Conservation (phyloP, 805 yeast genomes). For the Nakazawaea molendinolei region DNA sequence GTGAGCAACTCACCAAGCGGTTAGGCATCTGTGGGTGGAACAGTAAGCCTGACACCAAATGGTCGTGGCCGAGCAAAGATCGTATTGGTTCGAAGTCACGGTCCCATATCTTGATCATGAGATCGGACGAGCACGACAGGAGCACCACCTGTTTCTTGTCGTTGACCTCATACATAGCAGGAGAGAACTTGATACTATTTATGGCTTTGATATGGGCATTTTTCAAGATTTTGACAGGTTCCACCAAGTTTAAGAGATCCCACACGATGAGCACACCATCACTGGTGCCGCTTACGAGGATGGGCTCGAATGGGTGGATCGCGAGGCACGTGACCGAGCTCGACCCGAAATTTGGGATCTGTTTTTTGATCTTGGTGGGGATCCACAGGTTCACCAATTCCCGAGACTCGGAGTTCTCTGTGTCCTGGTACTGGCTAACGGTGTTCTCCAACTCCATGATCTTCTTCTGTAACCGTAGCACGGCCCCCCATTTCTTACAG, state of each 20-base stretch:
- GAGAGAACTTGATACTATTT: constrained; percentile 52
- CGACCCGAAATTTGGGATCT: constrained; percentile 44
- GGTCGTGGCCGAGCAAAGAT: constrained; percentile 80
- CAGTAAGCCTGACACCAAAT: constrained; percentile 61
- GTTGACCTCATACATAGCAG: constrained; percentile 23
- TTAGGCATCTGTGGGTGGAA: constrained; percentile 42
- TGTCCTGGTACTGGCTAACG: constrained; percentile 38
- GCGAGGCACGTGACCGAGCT: constrained; percentile 55
- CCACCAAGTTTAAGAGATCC: constrained; percentile 55
- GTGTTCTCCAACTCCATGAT: constrained; percentile 66
- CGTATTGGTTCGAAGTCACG: constrained; percentile 48
- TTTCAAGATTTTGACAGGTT: constrained; percentile 53
- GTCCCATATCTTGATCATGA: constrained; percentile 68
- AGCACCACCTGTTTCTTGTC: constrained; percentile 23
- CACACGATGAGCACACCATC: constrained; percentile 72
- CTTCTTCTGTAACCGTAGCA: constrained; percentile 68
- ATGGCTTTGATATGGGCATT: constrained; percentile 72
- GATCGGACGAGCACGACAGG: constrained; percentile 47
- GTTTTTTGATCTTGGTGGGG: constrained; percentile 41
- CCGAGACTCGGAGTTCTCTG: too few relatives aligned
- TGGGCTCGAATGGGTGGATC: constrained; percentile 71
- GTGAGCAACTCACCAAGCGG: constrained; percentile 51
- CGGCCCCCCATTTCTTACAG: constrained; percentile 85
- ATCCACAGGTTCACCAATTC: too few relatives aligned
- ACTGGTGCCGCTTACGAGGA: constrained; percentile 56